Evolutionary conservation across 768 basidiomycete species (phyloP), one percentile per base, ranked within the genome.

Genomic region (Xerocomus potaroensis): DNA sequence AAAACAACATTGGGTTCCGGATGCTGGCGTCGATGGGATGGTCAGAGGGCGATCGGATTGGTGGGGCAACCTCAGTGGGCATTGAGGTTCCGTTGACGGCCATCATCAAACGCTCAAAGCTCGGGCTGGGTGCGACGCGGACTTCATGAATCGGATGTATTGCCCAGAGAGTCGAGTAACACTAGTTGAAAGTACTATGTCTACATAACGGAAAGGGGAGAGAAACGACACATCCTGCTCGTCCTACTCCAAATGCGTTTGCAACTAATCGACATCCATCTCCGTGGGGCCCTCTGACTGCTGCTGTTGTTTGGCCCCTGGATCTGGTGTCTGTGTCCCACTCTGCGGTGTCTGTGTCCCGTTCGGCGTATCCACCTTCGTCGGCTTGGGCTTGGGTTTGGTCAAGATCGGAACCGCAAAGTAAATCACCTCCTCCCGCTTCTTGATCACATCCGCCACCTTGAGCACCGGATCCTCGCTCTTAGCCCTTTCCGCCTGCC

Each of bases 1-100:
- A 78, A 52, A 70, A 79, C 2, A 97, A 97, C 56, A 59, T 93
- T 41, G 95, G 95, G 0, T 96, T 95, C 71, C 79, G 69, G 69
- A 79, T 98, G 80, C 63, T 97, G 52, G 81, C 84, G 14, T 72
- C 77, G 50, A 96, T 97, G 94, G 94, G 94, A 33, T 95, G 92
- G 92, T 63, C 78, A 3, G 88, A 91, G 57, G 92, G 92, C 0
- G 75, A 80, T 33, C 70, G 76, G 11, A 92, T 95, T 56, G 92
- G 92, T 5, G 72, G 77, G 0, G 59, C 67, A 1, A 50, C 53
- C 6, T 70, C 74, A 8, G 77, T 69, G 26, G 90, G 90, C 0
- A 65, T 95, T 45, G 82, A 84, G 21, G 80, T 68, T 5, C 92
- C 92, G 27, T 69, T 96, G 44, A 81, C 81, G 0, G 92, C 90